Conservation (phyloP, 768 basidiomycete species). For the Baorangia bicolor region DNA sequence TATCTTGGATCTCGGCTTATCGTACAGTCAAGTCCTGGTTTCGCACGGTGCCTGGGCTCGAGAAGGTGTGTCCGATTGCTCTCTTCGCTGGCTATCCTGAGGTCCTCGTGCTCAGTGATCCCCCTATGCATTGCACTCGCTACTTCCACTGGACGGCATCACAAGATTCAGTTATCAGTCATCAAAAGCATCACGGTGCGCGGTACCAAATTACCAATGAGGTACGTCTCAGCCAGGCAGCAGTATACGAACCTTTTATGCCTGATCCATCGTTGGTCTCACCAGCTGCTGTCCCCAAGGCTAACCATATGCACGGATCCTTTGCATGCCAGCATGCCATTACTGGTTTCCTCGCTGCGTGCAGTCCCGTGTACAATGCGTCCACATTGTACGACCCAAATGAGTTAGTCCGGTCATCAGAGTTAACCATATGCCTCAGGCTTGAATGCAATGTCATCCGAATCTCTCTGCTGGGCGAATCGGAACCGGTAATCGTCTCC, state of each 20-base stretch:
- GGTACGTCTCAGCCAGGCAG: background rate
- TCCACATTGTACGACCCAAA: background rate
- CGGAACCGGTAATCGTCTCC: conserved; percentile 3
- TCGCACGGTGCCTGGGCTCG: conserved; percentile 2
- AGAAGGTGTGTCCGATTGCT: background rate
- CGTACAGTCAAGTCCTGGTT: background rate
- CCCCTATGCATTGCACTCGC: background rate
- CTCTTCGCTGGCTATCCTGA: background rate
- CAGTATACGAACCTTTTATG: background rate
- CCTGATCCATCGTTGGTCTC: background rate
- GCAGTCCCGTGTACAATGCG: background rate
- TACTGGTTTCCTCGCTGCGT: background rate
- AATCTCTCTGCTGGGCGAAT: conserved; percentile 15
- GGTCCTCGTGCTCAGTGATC: conserved; percentile 4
- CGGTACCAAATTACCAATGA: background rate
- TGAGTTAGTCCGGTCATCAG: background rate
- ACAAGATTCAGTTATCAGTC: background rate
- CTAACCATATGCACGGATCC: background rate
- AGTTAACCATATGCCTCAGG: background rate
- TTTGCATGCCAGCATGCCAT: background rate
- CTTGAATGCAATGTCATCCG: background rate
- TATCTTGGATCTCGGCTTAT: conserved; percentile 2
- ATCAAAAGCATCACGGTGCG: background rate
- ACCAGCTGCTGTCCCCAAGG: background rate
- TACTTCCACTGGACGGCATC: background rate